Evolutionary conservation across 2,329 filamentous ascomycete genomes (phyloP).

Genomic region (Scortechinia acanthostroma): DNA sequence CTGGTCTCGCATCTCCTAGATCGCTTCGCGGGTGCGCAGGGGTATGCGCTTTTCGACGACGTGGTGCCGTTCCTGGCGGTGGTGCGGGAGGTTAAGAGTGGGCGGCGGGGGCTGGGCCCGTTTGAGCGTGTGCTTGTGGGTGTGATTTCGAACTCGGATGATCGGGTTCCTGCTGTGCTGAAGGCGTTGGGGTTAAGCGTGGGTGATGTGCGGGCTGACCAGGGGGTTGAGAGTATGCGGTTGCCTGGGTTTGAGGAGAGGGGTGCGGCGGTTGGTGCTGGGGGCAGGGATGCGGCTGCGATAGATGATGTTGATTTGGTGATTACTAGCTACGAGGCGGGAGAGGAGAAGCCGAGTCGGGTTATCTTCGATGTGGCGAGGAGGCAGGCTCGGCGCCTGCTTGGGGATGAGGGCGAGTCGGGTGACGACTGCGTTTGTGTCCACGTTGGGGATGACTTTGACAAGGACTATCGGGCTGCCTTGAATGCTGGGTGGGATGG

Average conservation of each 20-base stretch:
- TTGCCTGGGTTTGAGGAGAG: slow-evolving; percentile 7
- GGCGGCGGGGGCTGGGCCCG: slow-evolving; percentile 6
- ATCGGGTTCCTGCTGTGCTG: slow-evolving; percentile 26
- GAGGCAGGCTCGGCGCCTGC: slow-evolving; percentile 4
- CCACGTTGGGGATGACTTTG: slow-evolving; percentile 33
- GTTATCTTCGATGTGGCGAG: slow-evolving; percentile 26
- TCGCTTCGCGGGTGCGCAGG: slow-evolving; percentile 25
- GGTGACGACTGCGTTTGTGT: slow-evolving; percentile 16
- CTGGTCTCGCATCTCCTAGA: slow-evolving; percentile 22
- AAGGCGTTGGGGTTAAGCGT: slow-evolving; percentile 25
- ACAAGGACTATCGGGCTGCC: slow-evolving; percentile 28
- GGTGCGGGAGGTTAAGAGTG: slow-evolving; percentile 9
- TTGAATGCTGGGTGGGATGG: slow-evolving; percentile 24
- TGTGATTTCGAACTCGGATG: slow-evolving; percentile 34
- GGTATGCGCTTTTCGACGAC: slow-evolving; percentile 28
- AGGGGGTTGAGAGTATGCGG: slow-evolving; percentile 7
- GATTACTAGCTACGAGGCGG: slow-evolving; percentile 34
- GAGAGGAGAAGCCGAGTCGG: slow-evolving; percentile 28
- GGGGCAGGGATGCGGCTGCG: background rate
- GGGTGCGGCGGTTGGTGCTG: slow-evolving; percentile 1
- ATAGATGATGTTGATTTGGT: slow-evolving; percentile 28
- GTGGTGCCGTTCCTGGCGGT: slow-evolving; percentile 21
- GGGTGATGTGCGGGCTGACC: slow-evolving; percentile 19
- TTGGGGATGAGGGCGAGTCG: slow-evolving; percentile 3
- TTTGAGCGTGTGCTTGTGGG: slow-evolving; percentile 27